Conservation (phyloP, 352 stramenopile species). For the Pythium scleroteichum region DNA sequence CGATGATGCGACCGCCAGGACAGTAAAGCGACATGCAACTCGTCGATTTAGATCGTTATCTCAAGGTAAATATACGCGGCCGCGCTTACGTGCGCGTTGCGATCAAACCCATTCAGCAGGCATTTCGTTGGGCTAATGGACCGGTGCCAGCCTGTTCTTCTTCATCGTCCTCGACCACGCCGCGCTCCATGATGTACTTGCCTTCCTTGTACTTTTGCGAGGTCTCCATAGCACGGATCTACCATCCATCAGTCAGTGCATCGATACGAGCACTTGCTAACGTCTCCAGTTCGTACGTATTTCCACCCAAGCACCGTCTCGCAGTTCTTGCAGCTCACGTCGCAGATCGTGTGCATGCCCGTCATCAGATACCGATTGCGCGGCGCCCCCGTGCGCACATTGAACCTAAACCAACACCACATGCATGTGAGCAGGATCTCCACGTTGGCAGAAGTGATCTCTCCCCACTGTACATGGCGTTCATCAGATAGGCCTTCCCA, state of each 20-base stretch:
- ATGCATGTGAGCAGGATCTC: neutral
- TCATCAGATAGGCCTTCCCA: constrained; percentile 77
- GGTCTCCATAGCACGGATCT: constrained; percentile 79
- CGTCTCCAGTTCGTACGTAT: constrained; percentile 52
- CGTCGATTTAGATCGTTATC: constrained; percentile 6
- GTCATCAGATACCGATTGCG: constrained; percentile 80
- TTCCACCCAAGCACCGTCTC: constrained; percentile 75
- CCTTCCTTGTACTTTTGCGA: constrained; percentile 88
- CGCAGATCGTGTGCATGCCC: constrained; percentile 76
- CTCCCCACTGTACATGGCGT: constrained; percentile 54
- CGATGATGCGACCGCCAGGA: constrained; percentile 73
- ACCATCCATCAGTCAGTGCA: constrained; percentile 6
- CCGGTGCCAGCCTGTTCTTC: constrained; percentile 49
- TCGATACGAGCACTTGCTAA: neutral
- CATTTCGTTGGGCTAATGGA: neutral
- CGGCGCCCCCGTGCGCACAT: constrained; percentile 52
- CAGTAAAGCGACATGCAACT: constrained; percentile 46
- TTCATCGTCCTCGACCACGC: constrained; percentile 65
- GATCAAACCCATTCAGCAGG: neutral
- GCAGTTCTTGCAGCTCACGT: constrained; percentile 66
- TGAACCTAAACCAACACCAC: constrained; percentile 52
- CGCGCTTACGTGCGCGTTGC: neutral
- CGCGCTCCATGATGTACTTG: constrained; percentile 82
- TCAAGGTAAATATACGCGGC: constrained; percentile 12
- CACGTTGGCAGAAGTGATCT: too few relatives aligned